Evolutionary conservation across 2,329 filamentous ascomycete species (phyloP).

Genomic region (Beauveria sp.): DNA sequence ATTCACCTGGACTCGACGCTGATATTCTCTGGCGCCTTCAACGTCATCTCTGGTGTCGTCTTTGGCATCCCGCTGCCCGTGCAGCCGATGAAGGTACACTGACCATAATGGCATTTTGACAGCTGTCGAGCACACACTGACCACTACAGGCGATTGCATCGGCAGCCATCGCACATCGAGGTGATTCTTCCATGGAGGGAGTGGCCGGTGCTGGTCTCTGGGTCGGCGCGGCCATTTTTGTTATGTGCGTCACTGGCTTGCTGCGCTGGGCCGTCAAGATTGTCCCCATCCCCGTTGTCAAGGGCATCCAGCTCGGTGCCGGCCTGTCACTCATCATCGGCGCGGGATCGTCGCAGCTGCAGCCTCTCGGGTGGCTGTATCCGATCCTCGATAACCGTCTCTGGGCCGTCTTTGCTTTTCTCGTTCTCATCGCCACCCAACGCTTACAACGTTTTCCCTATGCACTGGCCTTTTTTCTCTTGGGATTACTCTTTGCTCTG

Average conservation of each 20-base stretch:
- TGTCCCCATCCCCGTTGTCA: slow-evolving; percentile 81
- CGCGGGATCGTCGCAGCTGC: slow-evolving; percentile 61
- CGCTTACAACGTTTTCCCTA: slow-evolving; percentile 65
- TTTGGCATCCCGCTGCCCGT: slow-evolving; percentile 90
- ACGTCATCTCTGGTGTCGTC: slow-evolving; percentile 69
- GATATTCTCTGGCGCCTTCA: slow-evolving; percentile 81
- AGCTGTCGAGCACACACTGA: background rate
- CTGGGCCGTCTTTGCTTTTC: slow-evolving; percentile 68
- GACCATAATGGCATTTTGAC: too few relatives aligned
- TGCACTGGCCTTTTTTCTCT: slow-evolving; percentile 62
- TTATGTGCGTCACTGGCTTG: slow-evolving; percentile 75
- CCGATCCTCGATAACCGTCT: slow-evolving; percentile 70
- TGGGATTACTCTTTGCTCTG: slow-evolving; percentile 60
- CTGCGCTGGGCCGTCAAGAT: slow-evolving; percentile 63
- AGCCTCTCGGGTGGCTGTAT: slow-evolving; percentile 58
- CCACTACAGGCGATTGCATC: slow-evolving; percentile 67
- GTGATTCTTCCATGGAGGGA: slow-evolving; percentile 42
- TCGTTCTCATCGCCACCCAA: slow-evolving; percentile 62
- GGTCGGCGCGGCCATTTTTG: slow-evolving; percentile 63
- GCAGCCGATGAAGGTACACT: slow-evolving; percentile 68
- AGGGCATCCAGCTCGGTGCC: slow-evolving; percentile 90
- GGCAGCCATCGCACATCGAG: slow-evolving; percentile 67
- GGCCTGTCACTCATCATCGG: slow-evolving; percentile 76
- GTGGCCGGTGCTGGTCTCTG: slow-evolving; percentile 73
- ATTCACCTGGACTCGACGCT: slow-evolving; percentile 79